Evolutionary conservation across 768 basidiomycete species (phyloP), one percentile per base, ranked within the genome.

Genomic region (Lactarius psammicola): DNA sequence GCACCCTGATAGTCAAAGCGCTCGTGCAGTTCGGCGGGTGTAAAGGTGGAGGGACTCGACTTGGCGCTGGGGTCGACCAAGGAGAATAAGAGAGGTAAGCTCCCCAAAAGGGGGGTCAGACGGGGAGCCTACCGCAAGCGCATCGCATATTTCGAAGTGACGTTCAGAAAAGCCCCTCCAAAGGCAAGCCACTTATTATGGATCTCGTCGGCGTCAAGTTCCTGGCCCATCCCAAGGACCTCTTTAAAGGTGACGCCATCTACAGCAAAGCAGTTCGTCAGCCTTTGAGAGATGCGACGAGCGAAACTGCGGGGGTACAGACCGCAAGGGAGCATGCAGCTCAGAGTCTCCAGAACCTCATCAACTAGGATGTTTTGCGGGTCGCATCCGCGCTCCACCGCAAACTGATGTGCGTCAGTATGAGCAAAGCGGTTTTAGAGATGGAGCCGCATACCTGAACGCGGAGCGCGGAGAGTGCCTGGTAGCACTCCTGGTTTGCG

Each of bases 281-380:
- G 49, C 28, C 6, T 13, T 33, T 4, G 56, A 58, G 30, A 40
- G 49, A 34, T 9, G 28, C 42, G 1, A 42, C 26, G 42, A 49
- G 18, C 6, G 18, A 7, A 31, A 34, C 7, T 4, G 34, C 17
- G 9, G 23, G 40, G 26, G 1, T 28, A 61, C 64, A 4, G 62
- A 81, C 84, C 84, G 71, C 72, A 69, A 1, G 83, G 83, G 59
- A 78, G 76, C 13, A 74, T 75, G 6, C 71, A 67, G 63, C 80
- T 80, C 8, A 84, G 64, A 28, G 70, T 70, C 68, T 79, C 71
- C 46, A 84, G 62, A 15, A 72, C 73, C 36, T 74, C 74, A 64
- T 80, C 77, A 10, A 74, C 4, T 17, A 74, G 28, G 80, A 73
- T 36, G 80, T 60, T 76, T 31, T 76, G 70, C 51, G 60, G 66